Evolutionary conservation across 176 grass and related monocot species (phyloP).

Genomic region (Aechmea fasciata): DNA sequence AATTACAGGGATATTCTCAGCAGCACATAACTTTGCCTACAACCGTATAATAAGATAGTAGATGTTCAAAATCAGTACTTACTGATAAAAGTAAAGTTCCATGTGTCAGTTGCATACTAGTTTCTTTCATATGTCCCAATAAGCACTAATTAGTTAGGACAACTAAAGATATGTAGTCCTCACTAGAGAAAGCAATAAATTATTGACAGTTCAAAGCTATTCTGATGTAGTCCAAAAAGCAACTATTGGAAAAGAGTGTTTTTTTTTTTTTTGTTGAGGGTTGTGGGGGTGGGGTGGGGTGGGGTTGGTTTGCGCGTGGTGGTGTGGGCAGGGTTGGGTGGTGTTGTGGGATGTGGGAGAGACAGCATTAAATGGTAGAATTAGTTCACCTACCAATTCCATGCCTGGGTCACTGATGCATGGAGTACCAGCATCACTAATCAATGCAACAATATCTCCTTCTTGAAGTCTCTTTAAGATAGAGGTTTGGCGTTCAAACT

Average conservation of each 20-base stretch:
- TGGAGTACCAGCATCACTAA: constrained; percentile 95
- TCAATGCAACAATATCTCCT: constrained; percentile 82
- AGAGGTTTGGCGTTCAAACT: constrained; percentile 67
- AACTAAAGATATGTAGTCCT: no score
- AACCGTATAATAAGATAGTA: constrained; percentile 12
- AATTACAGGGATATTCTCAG: constrained; percentile 60
- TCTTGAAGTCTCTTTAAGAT: constrained; percentile 75
- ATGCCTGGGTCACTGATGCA: constrained; percentile 85
- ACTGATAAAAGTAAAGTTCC: neutral
- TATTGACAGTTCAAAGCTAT: no score
- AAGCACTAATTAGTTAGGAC: no score
- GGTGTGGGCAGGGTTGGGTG: no score
- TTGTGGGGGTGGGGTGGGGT: no score
- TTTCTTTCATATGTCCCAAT: no score
- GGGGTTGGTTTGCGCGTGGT: no score
- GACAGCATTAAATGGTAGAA: neutral
- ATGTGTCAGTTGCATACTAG: neutral
- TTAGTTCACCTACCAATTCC: constrained; percentile 48
- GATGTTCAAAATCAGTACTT: constrained; percentile 13
- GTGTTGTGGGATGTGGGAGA: no score
- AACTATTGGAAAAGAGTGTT: no score
- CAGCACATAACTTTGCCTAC: constrained; percentile 73
- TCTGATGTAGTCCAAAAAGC: no score
- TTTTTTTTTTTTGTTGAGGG: no score
- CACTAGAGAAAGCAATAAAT: no score